A percentile compares a stretch with the other conserved stretches of the same genome.
Conservation (phyloP, 2,329 filamentous ascomycete species). For the Ceratocystis albifundus region DNA sequence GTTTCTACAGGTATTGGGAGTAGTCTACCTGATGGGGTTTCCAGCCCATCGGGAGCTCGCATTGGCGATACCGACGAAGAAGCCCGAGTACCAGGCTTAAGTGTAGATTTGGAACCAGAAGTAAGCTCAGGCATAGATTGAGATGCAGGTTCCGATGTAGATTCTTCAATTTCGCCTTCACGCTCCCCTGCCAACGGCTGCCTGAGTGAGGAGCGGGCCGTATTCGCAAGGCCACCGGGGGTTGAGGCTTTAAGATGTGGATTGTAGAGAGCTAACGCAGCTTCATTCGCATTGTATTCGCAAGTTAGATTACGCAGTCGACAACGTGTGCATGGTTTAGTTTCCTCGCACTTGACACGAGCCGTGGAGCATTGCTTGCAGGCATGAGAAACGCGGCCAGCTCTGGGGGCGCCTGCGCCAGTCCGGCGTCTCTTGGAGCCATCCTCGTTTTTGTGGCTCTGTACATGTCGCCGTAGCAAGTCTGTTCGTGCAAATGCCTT, state of each 20-base stretch:
- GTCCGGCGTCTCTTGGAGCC: slow-evolving; percentile 39
- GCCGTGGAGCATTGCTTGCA: slow-evolving; percentile 42
- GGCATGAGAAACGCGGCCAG: slow-evolving; percentile 42
- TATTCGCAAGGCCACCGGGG: slow-evolving; percentile 3
- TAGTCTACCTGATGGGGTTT: background rate
- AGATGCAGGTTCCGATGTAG: background rate
- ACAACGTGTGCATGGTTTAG: slow-evolving; percentile 44
- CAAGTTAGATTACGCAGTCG: slow-evolving; percentile 38
- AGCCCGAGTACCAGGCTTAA: background rate
- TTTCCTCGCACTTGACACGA: slow-evolving; percentile 45
- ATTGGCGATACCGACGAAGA: background rate
- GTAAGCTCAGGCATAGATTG: background rate
- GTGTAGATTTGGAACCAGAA: background rate
- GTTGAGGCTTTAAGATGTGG: slow-evolving; percentile 24
- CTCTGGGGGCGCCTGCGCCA: slow-evolving; percentile 35
- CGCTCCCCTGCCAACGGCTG: background rate
- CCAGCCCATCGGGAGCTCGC: background rate
- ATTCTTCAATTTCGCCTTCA: background rate
- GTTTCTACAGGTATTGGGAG: background rate
- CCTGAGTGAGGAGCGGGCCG: background rate
- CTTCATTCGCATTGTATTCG: slow-evolving; percentile 32
- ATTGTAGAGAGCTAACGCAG: slow-evolving; percentile 21
- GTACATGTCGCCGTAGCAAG: slow-evolving; percentile 41
- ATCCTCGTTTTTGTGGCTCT: slow-evolving; percentile 40
- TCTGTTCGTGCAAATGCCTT: slow-evolving; percentile 45